phyloP scores from a whole-genome alignment of 2,329 filamentous ascomycete species.

The Apiospora aurea region DNA sequence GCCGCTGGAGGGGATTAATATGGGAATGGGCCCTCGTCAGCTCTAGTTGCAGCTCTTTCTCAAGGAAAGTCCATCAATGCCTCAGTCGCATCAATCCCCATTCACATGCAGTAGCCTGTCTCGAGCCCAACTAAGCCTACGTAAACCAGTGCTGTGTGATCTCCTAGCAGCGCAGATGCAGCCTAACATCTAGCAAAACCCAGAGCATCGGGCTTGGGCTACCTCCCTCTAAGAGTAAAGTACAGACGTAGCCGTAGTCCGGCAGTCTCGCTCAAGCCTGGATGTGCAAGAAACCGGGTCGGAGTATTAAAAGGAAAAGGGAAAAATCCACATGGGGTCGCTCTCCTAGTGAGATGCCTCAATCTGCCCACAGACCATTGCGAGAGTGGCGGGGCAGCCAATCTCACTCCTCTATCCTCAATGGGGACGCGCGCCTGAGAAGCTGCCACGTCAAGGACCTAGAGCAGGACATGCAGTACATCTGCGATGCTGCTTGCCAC shows the following conservation, averaged over 20 bases:
- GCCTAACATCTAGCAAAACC: background rate
- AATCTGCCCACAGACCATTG: conserved; percentile 14
- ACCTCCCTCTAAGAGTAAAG: background rate
- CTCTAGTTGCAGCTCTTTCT: background rate
- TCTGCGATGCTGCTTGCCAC: conserved; percentile 2
- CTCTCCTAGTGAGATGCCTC: background rate
- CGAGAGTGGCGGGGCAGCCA: conserved; percentile 1
- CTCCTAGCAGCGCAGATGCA: background rate
- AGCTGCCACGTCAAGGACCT: conserved; percentile 16
- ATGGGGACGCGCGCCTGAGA: conserved; percentile 1
- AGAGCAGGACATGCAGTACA: conserved; percentile 6
- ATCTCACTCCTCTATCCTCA: conserved; percentile 6
- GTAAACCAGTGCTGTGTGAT: background rate
- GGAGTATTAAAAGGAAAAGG: background rate
- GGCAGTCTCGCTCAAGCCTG: background rate
- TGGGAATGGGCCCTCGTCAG: background rate
- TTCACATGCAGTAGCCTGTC: conserved; percentile 14
- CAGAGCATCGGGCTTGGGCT: conserved; percentile 6
- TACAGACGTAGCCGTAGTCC: background rate
- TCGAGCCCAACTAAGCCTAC: conserved; percentile 5
- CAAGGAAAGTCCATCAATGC: conserved; percentile 5
- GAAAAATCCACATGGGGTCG: background rate
- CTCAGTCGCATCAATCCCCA: conserved; percentile 17
- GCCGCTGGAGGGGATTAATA: conserved; percentile 4
- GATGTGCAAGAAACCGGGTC: background rate